Evolutionary conservation across 768 basidiomycete genomes (phyloP), one percentile per base, ranked within the genome.

Genomic region (Pleurotus citrinopileatus): DNA sequence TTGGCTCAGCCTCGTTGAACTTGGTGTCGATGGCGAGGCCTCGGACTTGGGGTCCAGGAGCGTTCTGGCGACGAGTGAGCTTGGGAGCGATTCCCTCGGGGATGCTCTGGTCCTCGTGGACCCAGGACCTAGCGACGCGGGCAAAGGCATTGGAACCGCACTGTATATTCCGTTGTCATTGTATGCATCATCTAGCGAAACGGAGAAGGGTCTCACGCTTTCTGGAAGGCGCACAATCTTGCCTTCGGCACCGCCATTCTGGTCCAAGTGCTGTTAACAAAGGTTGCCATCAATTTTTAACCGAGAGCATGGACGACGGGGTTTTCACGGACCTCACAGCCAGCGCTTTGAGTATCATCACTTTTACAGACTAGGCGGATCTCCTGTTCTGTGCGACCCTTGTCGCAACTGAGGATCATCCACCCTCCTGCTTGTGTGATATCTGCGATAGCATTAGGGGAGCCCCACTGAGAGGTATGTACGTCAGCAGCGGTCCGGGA

Each of bases 221-320:
- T 82, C 73, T 4, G 82, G 81, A 4, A 84, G 61, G n/a, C 80
- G 72, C 26, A 82, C 79, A 19, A 84, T 63, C 56, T 77, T 82
- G 56, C 73, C 75, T 17, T 69, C 74, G 0, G 77, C 70, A 23
- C 73, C 72, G 29, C 60, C 62, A 27, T 66, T 62, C 42, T 59
- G 56, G 55, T 69, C 74, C 12, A 80, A 63, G 52, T 76, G 76
- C 22, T 64, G 19, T 12, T 9, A n/a, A 10, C 9, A 34, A 34
- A 34, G 1, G 17, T 13, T 7, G 15, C 7, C 38, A n/a, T 40
- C 38, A 40, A 19, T 7, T 13, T 7, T 7, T 15, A 40, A n/a
- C 17, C 12, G 13, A 19, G 19, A 40, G 19, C 38, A n/a, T 2
- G 17, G 38, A 40, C 12, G 13, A 6, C 29, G 6, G 38, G 7